Evolutionary conservation across 345 rosid species (phyloP).

Genomic region (Abelmoschus esculentus): DNA sequence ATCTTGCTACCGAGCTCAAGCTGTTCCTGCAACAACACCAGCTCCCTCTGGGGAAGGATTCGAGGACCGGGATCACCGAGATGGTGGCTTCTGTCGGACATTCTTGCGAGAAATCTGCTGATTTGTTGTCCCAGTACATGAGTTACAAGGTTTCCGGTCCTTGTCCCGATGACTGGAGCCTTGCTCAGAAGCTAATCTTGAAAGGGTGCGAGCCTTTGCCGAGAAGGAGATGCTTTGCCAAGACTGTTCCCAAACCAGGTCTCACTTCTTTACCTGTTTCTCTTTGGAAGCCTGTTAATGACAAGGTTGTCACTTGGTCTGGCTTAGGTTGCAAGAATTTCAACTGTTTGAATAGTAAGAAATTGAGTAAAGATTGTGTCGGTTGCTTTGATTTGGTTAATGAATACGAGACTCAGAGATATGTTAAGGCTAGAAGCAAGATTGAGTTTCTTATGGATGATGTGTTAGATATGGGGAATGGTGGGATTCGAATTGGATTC

Average conservation of each 20-base stretch:
- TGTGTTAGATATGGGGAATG: slow-evolving; percentile 60
- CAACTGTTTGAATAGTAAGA: slow-evolving; percentile 68
- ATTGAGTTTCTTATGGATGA: slow-evolving; percentile 74
- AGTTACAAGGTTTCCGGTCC: slow-evolving; percentile 55
- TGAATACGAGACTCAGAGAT: slow-evolving; percentile 53
- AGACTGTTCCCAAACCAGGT: slow-evolving; percentile 55
- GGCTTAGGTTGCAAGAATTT: slow-evolving; percentile 83
- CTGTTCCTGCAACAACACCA: slow-evolving; percentile 62
- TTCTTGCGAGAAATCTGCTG: slow-evolving; percentile 75
- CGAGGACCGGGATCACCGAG: slow-evolving; percentile 73
- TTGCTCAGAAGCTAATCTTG: slow-evolving; percentile 59
- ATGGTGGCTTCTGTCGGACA: slow-evolving; percentile 97
- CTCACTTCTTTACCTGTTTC: slow-evolving; percentile 50
- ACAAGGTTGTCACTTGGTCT: slow-evolving; percentile 80
- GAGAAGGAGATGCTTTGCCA: slow-evolving; percentile 72
- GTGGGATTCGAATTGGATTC: slow-evolving; percentile 73
- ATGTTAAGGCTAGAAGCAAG: slow-evolving; percentile 65
- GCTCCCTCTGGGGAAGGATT: slow-evolving; percentile 77
- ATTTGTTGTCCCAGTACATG: slow-evolving; percentile 79
- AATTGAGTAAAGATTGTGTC: slow-evolving; percentile 61
- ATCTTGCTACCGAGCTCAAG: slow-evolving; percentile 76
- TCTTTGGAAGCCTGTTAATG: slow-evolving; percentile 69
- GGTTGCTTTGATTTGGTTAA: slow-evolving; percentile 64
- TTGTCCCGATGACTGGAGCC: slow-evolving; percentile 82
- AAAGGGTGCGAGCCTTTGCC: slow-evolving; percentile 90